These are phyloP conservation scores for Puccinia coronata DNA, from an alignment of 1,284 basidiomycete genomes.

Conservation along the genomic window DNA sequence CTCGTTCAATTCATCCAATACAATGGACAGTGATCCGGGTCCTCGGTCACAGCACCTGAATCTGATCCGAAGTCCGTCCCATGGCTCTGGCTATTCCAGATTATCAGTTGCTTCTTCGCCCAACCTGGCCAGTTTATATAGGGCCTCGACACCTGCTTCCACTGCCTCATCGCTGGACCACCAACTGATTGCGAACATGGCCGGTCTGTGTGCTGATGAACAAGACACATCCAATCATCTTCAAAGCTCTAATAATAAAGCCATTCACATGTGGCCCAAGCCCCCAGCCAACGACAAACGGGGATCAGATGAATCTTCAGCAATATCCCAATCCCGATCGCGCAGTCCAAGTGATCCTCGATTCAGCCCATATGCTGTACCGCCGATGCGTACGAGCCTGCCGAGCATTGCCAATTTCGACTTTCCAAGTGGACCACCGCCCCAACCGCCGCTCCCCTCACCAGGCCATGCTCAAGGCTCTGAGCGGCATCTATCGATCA, in stretches of 20 bases:
- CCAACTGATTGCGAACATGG: constrained; percentile 48
- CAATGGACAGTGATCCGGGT: constrained; percentile 49
- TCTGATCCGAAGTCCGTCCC: constrained; percentile 36
- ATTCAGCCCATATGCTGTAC: constrained; percentile 45
- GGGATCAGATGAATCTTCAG: constrained; percentile 36
- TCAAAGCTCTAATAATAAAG: background rate
- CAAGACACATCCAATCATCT: background rate
- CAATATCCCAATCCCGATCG: constrained; percentile 26
- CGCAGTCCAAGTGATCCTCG: constrained; percentile 41
- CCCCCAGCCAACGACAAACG: constrained; percentile 22
- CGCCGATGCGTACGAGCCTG: constrained; percentile 25
- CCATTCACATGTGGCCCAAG: constrained; percentile 17
- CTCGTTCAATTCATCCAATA: constrained; percentile 48
- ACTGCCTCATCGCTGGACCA: constrained; percentile 46
- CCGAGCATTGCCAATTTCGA: constrained; percentile 49
- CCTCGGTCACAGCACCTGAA: constrained; percentile 38
- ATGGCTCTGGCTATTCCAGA: constrained; percentile 45
- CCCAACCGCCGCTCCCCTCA: constrained; percentile 27
- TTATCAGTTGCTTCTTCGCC: constrained; percentile 50
- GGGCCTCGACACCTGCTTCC: constrained; percentile 48
- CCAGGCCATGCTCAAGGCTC: background rate
- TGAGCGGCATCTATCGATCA: constrained; percentile 48
- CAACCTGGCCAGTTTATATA: constrained; percentile 45
- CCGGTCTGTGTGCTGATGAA: constrained; percentile 41
- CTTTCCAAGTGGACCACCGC: constrained; percentile 41